These are phyloP conservation scores for Zoysia japonica DNA, from an alignment of 176 grass and related monocot genomes.

Conservation along the genomic window DNA sequence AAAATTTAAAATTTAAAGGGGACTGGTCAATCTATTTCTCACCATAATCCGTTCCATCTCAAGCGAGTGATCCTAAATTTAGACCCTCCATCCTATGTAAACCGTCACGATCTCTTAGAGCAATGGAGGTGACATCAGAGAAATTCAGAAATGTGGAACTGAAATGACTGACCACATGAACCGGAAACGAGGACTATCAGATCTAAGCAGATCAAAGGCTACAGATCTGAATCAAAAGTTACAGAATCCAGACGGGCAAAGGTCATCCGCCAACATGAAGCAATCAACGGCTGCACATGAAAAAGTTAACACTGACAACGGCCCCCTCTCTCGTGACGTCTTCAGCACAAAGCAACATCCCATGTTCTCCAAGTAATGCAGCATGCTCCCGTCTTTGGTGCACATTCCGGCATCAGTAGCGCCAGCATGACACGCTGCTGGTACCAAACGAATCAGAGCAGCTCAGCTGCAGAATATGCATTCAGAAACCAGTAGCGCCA, in stretches of 20 bases:
- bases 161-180: constrained; percentile 17
- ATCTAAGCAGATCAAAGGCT: constrained; percentile 17
- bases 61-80: no score
- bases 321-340: background rate
- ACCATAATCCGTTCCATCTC: no score
- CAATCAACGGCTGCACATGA: constrained; percentile 48
- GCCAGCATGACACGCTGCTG: constrained; percentile 35
- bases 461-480: background rate
- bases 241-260: constrained; percentile 7
- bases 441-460: constrained; percentile 36
- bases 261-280: constrained; percentile 38
- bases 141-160: background rate
- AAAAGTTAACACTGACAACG: constrained; percentile 20
- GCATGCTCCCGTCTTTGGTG: constrained; percentile 38
- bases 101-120: no score
- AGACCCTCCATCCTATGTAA: no score
- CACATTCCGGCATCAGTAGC: constrained; percentile 26
- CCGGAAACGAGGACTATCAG: background rate
- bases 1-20: no score
- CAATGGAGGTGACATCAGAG: no score
- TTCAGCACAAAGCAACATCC: constrained; percentile 30
- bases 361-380: constrained; percentile 45
- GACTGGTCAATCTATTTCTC: no score
- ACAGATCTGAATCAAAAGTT: constrained; percentile 29
- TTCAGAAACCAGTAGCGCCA: constrained; percentile 28